phyloP scores from a whole-genome alignment of 371 early-diverging fungal genomes.

The Chytridiales sp. region DNA sequence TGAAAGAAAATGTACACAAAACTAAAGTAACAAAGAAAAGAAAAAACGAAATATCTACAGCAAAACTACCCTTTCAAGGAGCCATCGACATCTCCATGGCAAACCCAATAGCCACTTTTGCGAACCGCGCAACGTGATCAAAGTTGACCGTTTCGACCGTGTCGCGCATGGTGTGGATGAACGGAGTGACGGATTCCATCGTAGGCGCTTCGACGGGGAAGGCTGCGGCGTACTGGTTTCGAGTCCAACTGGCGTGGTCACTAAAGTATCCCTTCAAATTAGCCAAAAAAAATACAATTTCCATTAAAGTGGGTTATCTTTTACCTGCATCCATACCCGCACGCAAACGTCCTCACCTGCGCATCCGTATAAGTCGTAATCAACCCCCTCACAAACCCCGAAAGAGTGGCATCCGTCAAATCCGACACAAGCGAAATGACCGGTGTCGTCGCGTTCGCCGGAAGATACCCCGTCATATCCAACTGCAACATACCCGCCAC shows the following conservation, averaged over 20 bases:
- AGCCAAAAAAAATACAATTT: conserved; percentile 17
- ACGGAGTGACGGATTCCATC: conserved; percentile 49
- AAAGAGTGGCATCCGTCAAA: conserved; percentile 68
- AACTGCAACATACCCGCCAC: conserved; percentile 72
- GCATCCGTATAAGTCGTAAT: neutral
- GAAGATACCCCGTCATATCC: conserved; percentile 79
- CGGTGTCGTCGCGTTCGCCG: conserved; percentile 52
- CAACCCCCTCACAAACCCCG: conserved; percentile 58
- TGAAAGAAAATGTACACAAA: no score
- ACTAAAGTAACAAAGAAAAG: no score
- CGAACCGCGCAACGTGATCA: conserved; percentile 82
- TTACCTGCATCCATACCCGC: no score
- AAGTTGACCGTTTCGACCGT: conserved; percentile 70
- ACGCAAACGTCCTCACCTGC: no score
- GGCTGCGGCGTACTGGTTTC: conserved; percentile 78
- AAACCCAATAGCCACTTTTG: conserved; percentile 77
- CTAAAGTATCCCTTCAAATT: conserved; percentile 45
- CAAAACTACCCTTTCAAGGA: conserved; percentile 7
- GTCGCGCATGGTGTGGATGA: conserved; percentile 77
- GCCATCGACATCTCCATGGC: conserved; percentile 70
- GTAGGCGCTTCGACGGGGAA: conserved; percentile 84
- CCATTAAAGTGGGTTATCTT: conserved; percentile 1
- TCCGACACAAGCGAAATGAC: conserved; percentile 84
- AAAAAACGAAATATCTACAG: no score
- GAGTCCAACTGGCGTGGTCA: conserved; percentile 91